Evolutionary conservation across 2,329 filamentous ascomycete species (phyloP).

Genomic region (Chaetoscypha palmicola): DNA sequence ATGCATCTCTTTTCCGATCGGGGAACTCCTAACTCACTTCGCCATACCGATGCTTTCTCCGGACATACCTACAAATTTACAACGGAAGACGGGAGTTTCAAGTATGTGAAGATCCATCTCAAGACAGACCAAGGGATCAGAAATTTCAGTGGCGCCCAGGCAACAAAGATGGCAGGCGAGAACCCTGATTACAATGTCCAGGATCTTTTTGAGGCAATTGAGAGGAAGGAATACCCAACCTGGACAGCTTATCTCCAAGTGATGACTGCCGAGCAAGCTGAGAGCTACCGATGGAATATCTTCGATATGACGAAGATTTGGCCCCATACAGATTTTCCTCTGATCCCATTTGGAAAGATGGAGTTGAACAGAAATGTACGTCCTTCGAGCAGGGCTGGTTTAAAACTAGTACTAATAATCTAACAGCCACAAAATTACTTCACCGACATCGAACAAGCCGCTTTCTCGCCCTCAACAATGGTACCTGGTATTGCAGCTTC

Average conservation of each 20-base stretch:
- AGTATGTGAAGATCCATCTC: slow-evolving; percentile 45
- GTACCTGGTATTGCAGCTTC: slow-evolving; percentile 57
- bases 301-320: slow-evolving; percentile 52
- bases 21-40: slow-evolving; percentile 3
- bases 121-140: slow-evolving; percentile 41
- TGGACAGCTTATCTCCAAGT: slow-evolving; percentile 50
- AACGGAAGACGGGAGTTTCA: slow-evolving; percentile 32
- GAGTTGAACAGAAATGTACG: slow-evolving; percentile 43
- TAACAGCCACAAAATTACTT: slow-evolving; percentile 55
- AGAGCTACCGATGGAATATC: slow-evolving; percentile 40
- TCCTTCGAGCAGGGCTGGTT: neutral
- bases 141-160: slow-evolving; percentile 36
- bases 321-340: slow-evolving; percentile 43
- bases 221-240: slow-evolving; percentile 37
- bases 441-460: slow-evolving; percentile 60
- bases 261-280: slow-evolving; percentile 45
- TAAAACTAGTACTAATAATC: slow-evolving; percentile 7
- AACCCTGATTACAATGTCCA: slow-evolving; percentile 33
- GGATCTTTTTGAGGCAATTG: slow-evolving; percentile 40
- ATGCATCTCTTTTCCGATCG: slow-evolving; percentile 8
- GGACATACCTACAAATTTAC: slow-evolving; percentile 42
- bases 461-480: slow-evolving; percentile 58
- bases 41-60: slow-evolving; percentile 5
- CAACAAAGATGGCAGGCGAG: slow-evolving; percentile 30
- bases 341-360: slow-evolving; percentile 43